Conservation (phyloP, 2,329 filamentous ascomycete species). For the Claviceps lovelessii region DNA sequence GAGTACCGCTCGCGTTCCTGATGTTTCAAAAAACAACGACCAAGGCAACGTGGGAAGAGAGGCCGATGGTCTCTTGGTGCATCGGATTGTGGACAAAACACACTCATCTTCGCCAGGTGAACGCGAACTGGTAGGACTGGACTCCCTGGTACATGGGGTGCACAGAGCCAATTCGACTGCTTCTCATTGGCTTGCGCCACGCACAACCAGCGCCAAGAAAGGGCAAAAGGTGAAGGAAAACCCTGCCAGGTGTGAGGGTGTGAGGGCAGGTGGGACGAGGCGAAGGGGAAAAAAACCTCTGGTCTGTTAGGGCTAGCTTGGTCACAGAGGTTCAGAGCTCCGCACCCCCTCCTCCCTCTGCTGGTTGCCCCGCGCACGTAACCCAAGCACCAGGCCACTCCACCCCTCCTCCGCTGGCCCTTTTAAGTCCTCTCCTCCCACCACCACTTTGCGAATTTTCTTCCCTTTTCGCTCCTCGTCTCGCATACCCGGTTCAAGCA, state of each 20-base stretch:
- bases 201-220: constrained; percentile 2
- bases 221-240: constrained; percentile 6
- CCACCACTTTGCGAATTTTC: constrained; percentile 21
- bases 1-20: background rate
- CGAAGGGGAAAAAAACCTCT: constrained; percentile 14
- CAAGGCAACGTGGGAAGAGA: background rate
- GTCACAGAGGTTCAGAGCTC: background rate
- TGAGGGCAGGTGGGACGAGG: no score
- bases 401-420: constrained; percentile 15
- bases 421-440: constrained; percentile 27
- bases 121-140: background rate
- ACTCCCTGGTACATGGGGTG: background rate
- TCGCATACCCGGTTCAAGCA: constrained; percentile 32
- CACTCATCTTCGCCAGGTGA: background rate
- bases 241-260: background rate
- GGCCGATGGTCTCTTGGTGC: no score
- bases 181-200: constrained; percentile 6
- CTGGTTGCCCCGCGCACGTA: constrained; percentile 22
- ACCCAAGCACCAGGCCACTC: constrained; percentile 14
- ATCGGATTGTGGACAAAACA: no score
- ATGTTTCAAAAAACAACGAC: background rate
- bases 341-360: background rate
- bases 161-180: background rate
- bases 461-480: constrained; percentile 26
- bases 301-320: constrained; percentile 21